Percentiles rank a stretch among this genome's conserved stretches.
phyloP scores from a whole-genome alignment of 257 asterid genomes.

The Pogostemon cablin region DNA sequence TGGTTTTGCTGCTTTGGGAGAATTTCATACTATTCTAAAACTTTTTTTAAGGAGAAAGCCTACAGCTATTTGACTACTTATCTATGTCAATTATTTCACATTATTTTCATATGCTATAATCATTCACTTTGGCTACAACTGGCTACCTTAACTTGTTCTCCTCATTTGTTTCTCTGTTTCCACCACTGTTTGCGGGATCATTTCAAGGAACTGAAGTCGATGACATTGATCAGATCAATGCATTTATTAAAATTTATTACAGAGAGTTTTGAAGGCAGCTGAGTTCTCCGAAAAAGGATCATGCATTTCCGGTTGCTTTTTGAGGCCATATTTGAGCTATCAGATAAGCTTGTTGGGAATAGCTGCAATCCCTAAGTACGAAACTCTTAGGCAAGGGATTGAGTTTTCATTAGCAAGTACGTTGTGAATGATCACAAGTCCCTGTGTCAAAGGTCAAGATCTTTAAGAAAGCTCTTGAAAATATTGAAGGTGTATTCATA shows the following conservation, averaged over 20 bases:
- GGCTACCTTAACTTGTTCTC: not conserved
- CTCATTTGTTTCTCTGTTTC: constrained; percentile 4
- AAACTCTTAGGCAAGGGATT: constrained; percentile 68
- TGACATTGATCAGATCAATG: constrained; percentile 78
- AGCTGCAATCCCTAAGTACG: constrained; percentile 72
- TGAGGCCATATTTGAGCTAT: constrained; percentile 64
- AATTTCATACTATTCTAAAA: not conserved
- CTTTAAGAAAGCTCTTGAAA: constrained; percentile 73
- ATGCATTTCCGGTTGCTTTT: constrained; percentile 92
- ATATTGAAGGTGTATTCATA: constrained; percentile 58
- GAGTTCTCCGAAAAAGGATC: constrained; percentile 68
- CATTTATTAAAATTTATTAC: constrained; percentile 82
- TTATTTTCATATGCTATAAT: not conserved
- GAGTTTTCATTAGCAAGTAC: constrained; percentile 66
- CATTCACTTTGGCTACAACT: not conserved
- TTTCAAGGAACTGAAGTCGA: constrained; percentile 83
- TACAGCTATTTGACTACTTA: not conserved
- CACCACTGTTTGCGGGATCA: constrained; percentile 98
- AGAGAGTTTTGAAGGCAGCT: constrained; percentile 66
- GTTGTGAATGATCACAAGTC: constrained; percentile 48
- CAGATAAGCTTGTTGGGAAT: constrained; percentile 78
- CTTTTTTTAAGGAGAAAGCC: not conserved
- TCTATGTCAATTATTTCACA: not conserved
- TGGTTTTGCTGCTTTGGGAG: not conserved
- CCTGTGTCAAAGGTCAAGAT: constrained; percentile 59